Evolutionary conservation across 345 rosid genomes (phyloP).

Genomic region (Firmiana major): DNA sequence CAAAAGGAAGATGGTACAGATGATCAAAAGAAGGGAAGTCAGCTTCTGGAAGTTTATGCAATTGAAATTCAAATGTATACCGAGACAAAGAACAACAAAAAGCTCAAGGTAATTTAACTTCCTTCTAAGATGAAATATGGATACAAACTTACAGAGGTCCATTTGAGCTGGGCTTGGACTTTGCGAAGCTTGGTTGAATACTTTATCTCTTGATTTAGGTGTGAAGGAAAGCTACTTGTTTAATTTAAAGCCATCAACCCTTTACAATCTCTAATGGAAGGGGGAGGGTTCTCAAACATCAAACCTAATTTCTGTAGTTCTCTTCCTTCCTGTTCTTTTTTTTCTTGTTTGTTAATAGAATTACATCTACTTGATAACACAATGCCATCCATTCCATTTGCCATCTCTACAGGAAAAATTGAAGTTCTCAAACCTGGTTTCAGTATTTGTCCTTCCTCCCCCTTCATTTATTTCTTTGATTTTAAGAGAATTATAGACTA

Average conservation of each 20-base stretch:
- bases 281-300: not conserved
- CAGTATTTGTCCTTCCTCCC: not conserved
- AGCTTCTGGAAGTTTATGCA: conserved; percentile 96
- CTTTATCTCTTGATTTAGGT: not conserved
- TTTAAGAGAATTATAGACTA: not conserved
- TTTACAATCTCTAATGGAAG: not conserved
- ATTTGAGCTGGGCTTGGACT: not conserved
- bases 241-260: not conserved
- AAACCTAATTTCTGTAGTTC: not conserved
- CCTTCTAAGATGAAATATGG: not conserved
- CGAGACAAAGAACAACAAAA: conserved; percentile 95
- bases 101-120: conserved; percentile 64
- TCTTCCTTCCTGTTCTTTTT: not conserved
- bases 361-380: not conserved
- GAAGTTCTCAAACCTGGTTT: not conserved
- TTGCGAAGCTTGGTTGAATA: not conserved
- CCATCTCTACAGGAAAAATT: not conserved
- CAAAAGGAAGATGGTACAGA: conserved; percentile 97
- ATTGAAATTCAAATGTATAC: conserved; percentile 98
- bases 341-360: not conserved
- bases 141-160: not conserved
- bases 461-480: not conserved
- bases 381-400: not conserved
- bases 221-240: not conserved
- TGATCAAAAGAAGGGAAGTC: conserved; percentile 99